These are phyloP conservation scores for Tricholoma terreum DNA, from an alignment of 768 basidiomycete species.

Conservation along the genomic window DNA sequence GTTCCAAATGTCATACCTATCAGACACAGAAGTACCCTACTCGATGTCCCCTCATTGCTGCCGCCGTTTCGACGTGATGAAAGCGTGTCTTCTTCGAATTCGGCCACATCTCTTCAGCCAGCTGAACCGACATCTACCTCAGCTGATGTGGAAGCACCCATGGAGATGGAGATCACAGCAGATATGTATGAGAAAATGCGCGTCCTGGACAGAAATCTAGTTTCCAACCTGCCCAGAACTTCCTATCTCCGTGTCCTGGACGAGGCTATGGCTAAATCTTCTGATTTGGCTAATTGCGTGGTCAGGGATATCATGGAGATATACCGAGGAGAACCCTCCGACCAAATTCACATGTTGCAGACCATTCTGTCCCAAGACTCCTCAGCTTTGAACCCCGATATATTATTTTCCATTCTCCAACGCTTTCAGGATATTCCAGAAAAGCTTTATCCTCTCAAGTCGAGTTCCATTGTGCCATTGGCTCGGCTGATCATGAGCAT, in stretches of 20 bases:
- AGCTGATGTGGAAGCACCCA: not conserved
- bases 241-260: slow-evolving; percentile 8
- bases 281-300: slow-evolving; percentile 16
- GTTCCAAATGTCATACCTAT: slow-evolving; percentile 14
- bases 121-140: not conserved
- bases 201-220: not conserved
- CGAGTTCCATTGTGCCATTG: slow-evolving; percentile 5
- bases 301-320: slow-evolving; percentile 22
- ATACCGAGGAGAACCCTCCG: slow-evolving; percentile 4
- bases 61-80: slow-evolving; percentile 1
- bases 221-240: slow-evolving; percentile 5
- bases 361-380: slow-evolving; percentile 11
- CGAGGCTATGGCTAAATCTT: slow-evolving; percentile 1
- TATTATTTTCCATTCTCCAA: slow-evolving; percentile 16
- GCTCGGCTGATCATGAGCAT: slow-evolving; percentile 18
- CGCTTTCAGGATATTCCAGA: slow-evolving; percentile 9
- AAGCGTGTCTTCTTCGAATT: slow-evolving; percentile 8
- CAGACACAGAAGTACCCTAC: not conserved
- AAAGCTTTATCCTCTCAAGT: slow-evolving; percentile 6
- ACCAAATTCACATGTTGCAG: slow-evolving; percentile 7
- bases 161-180: not conserved
- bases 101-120: slow-evolving; percentile 3
- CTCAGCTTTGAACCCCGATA: slow-evolving; percentile 6
- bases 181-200: slow-evolving; percentile 9
- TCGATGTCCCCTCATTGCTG: not conserved